These are phyloP conservation scores for Fusarium verticillioides DNA, from an alignment of 2,329 filamentous ascomycete species.

Conservation along the genomic window DNA sequence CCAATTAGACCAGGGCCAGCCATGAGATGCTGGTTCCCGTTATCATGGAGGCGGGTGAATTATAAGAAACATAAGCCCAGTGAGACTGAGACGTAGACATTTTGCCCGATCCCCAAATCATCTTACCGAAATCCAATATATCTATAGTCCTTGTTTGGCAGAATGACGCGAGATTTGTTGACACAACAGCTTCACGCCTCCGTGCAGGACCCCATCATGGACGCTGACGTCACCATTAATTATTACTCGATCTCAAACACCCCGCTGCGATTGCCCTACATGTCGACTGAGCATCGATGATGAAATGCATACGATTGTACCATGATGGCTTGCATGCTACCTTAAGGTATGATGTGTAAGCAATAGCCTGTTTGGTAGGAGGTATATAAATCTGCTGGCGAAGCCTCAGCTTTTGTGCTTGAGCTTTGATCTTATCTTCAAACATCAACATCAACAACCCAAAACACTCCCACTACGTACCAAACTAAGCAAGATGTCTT, in stretches of 20 bases:
- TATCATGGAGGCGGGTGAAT: not conserved
- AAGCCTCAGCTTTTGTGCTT: slow-evolving; percentile 4
- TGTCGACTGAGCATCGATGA: slow-evolving; percentile 39
- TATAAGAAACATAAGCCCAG: not conserved
- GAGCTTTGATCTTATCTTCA: slow-evolving; percentile 18
- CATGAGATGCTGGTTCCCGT: not conserved
- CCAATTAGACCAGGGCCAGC: not conserved
- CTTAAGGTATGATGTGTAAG: slow-evolving; percentile 21
- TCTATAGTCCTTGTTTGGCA: slow-evolving; percentile 14
- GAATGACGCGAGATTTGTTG: slow-evolving; percentile 7
- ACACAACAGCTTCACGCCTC: slow-evolving; percentile 14
- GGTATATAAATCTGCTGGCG: slow-evolving; percentile 32
- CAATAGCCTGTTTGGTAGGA: not conserved
- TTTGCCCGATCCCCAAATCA: not conserved
- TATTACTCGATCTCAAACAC: slow-evolving; percentile 18
- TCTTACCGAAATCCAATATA: not conserved
- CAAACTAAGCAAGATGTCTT: slow-evolving; percentile 50
- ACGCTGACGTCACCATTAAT: slow-evolving; percentile 35
- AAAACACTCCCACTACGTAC: not conserved
- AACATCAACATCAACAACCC: slow-evolving; percentile 19
- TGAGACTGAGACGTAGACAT: not conserved
- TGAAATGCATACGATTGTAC: slow-evolving; percentile 43
- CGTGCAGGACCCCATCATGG: not conserved
- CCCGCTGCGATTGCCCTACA: slow-evolving; percentile 12
- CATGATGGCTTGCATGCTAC: slow-evolving; percentile 28